phyloP scores from a whole-genome alignment of 345 rosid species.

The Chamaenerion angustifolium region DNA sequence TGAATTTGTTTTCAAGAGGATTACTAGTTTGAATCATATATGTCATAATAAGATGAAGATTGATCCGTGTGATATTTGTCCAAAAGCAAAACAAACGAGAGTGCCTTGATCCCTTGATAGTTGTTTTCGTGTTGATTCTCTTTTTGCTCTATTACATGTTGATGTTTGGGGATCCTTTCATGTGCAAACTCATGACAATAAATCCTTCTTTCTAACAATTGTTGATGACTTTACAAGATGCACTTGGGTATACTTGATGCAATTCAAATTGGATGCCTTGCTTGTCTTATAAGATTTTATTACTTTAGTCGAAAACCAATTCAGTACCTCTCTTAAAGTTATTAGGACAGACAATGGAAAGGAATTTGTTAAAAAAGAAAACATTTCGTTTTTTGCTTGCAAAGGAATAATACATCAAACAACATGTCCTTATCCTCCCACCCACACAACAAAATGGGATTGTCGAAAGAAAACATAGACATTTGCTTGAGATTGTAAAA shows the following conservation, averaged over 20 bases:
- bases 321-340: not conserved
- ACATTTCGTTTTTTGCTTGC: not conserved
- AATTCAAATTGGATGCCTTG: not conserved
- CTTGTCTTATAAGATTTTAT: not conserved
- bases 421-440: not conserved
- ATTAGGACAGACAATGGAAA: not conserved
- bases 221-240: not conserved
- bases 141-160: not conserved
- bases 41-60: no score
- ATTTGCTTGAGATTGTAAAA: slow-evolving; percentile 1
- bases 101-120: not conserved
- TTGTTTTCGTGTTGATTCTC: not conserved
- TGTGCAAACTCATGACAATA: not conserved
- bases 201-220: not conserved
- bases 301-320: not conserved
- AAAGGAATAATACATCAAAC: not conserved
- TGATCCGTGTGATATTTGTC: not conserved
- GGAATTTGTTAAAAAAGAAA: not conserved
- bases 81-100: not conserved
- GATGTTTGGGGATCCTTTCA: slow-evolving; percentile 5
- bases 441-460: slow-evolving; percentile 9
- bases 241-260: not conserved
- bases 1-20: no score
- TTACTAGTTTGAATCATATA: no score
- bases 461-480: slow-evolving; percentile 3